A percentile compares a stretch with the other conserved stretches of the same genome.
These are phyloP conservation scores for Linum trigynum DNA, from an alignment of 345 rosid species.

Conservation along the genomic window DNA sequence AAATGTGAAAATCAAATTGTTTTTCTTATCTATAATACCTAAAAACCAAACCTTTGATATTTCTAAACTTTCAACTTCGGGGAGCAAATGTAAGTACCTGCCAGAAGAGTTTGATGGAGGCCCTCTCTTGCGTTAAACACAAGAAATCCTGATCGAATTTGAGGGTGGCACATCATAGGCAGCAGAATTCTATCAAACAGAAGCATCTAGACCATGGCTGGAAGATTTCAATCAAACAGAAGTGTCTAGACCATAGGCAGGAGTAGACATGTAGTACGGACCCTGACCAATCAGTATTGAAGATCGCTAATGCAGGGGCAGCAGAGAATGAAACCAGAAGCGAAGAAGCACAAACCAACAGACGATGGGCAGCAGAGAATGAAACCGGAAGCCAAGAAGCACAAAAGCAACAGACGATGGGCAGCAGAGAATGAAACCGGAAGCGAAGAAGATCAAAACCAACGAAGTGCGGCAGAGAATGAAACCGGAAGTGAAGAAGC, in stretches of 20 bases:
- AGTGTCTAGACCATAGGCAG: constrained; percentile 23
- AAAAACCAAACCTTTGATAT: background rate
- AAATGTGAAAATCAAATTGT: no score
- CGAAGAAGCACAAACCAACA: no score
- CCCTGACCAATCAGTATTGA: constrained; percentile 52
- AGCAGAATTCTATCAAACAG: constrained; percentile 44
- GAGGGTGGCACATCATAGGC: constrained; percentile 40
- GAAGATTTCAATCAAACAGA: constrained; percentile 42
- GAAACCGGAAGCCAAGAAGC: constrained; percentile 64
- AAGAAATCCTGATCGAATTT: constrained; percentile 37
- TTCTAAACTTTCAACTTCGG: constrained; percentile 33
- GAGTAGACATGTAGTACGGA: constrained; percentile 39
- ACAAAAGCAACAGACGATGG: constrained; percentile 48
- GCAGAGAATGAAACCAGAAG: no score
- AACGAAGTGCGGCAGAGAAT: constrained; percentile 35
- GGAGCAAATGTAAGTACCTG: constrained; percentile 48
- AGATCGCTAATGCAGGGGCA: constrained; percentile 51
- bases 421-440: background rate
- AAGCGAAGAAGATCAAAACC: no score
- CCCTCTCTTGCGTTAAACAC: constrained; percentile 40
- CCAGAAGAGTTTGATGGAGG: constrained; percentile 58
- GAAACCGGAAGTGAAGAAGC: constrained; percentile 65
- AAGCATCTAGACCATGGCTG: constrained; percentile 25
- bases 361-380: constrained; percentile 14
- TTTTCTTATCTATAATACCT: no score